A percentile compares a stretch with the other conserved stretches of the same genome.
phyloP scores from a whole-genome alignment of 305 asterid genomes.

The Rubia balearica region DNA sequence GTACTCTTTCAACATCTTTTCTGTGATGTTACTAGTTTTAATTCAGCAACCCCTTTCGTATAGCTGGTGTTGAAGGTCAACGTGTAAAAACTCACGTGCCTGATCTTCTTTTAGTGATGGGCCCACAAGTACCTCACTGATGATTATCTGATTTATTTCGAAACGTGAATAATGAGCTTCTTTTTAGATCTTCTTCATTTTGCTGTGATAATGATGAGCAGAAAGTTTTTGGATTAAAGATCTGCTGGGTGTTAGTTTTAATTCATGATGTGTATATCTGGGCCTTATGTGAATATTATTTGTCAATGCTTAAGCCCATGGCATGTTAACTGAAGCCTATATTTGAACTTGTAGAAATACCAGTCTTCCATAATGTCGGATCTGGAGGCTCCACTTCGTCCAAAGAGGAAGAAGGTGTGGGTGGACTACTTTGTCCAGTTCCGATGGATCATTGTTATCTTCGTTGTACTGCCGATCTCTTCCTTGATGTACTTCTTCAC shows the following conservation, averaged over 20 bases:
- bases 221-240: background rate
- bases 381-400: constrained; percentile 85
- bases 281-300: background rate
- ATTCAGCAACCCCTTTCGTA: background rate
- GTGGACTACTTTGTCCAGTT: constrained; percentile 79
- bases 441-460: constrained; percentile 89
- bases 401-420: constrained; percentile 81
- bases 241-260: background rate
- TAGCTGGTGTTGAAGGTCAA: background rate
- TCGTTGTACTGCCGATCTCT: constrained; percentile 82
- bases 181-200: background rate
- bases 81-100: background rate
- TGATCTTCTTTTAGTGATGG: background rate
- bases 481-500: constrained; percentile 63
- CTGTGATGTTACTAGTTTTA: background rate
- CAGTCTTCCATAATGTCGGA: constrained; percentile 49
- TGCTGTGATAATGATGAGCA: background rate
- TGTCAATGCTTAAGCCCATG: background rate
- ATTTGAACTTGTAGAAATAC: constrained; percentile 23
- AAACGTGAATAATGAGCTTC: background rate
- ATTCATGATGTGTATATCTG: background rate
- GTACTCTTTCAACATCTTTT: too few species aligned
- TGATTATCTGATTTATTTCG: background rate
- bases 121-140: background rate
- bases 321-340: background rate